Evolutionary conservation across 192 early-diverging fungal genomes (phyloP).

Genomic region (Rhizophagus sp.): DNA sequence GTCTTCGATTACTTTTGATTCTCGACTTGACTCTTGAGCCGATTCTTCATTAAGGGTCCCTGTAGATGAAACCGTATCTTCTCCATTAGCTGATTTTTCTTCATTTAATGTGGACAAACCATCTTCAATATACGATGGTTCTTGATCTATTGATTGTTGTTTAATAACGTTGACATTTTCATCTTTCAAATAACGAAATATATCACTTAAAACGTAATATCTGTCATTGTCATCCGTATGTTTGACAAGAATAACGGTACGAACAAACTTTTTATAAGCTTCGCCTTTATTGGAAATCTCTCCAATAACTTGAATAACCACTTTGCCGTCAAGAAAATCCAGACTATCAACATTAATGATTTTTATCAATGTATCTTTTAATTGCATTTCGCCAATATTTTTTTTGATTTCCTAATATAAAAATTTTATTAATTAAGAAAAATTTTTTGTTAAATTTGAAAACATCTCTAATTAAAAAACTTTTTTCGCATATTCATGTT

Average conservation of each 20-base stretch:
- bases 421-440: neutral
- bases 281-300: constrained; percentile 86
- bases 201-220: constrained; percentile 94
- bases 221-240: constrained; percentile 66
- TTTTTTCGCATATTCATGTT: neutral
- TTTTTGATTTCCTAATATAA: constrained; percentile 75
- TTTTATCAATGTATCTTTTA: constrained; percentile 84
- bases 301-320: constrained; percentile 89
- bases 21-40: constrained; percentile 1
- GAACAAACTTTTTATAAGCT: constrained; percentile 82
- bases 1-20: constrained; percentile 19
- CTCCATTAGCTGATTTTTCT: constrained; percentile 3
- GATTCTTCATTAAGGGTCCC: constrained; percentile 25
- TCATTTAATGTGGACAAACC: constrained; percentile 32
- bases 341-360: constrained; percentile 88
- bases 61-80: neutral
- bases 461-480: neutral
- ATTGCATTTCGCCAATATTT: constrained; percentile 72
- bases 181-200: constrained; percentile 94
- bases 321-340: constrained; percentile 71
- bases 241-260: constrained; percentile 89
- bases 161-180: constrained; percentile 58
- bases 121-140: constrained; percentile 36
- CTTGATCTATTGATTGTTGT: constrained; percentile 7
- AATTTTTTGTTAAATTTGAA: neutral